Evolutionary conservation across 1,284 basidiomycete genomes (phyloP), one percentile per base, ranked within the genome.

Genomic region (Leccinum cinnamomeum): DNA sequence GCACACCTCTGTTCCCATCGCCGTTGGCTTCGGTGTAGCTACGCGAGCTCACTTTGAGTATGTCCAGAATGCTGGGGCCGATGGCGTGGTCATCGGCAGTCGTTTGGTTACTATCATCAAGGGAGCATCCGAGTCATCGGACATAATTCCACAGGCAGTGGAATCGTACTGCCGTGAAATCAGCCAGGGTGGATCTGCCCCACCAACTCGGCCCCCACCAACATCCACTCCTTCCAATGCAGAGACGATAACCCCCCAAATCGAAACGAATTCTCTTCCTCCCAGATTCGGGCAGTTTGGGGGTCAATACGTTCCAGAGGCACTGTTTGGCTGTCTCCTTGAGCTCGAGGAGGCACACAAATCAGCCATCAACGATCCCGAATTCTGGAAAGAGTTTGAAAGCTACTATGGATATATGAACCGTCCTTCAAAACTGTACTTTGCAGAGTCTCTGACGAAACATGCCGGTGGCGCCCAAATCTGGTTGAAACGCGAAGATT

Each of bases 401-500:
- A 83, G 88, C 70, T 86, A 94, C 73, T 98, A 91, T 75, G 90
- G 90, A 39, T 99, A 99, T 54, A 76, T 77, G 72, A 76, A 75
- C 60, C 74, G 74, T 16, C 75, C 72, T 30, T 77, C 72, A 4
- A 75, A 75, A 53, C 37, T 76, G 48, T 75, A 77, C 61, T 72
- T 75, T 66, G 72, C 75, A 78, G 95, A 95, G 91, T 94, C 73
- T 12, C 53, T 73, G 37, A 73, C 72, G 18, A 76, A 70, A 48
- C 60, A 76, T 60, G 74, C 69, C 0, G 69, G 65, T 58, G 94
- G 94, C 46, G 97, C 97, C 7, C 92, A 88, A 65, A 98, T 99
- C 71, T 99, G 97, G 97, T 81, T 99, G 72, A 99, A 99, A 82
- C 87, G 97, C 48, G 97, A 99, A 79, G 97, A 99, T 70, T 76